A percentile compares a stretch with the other conserved stretches of the same genome.
Evolutionary conservation across 768 basidiomycete species (phyloP).

Genomic region (Boletus coccyginus): DNA sequence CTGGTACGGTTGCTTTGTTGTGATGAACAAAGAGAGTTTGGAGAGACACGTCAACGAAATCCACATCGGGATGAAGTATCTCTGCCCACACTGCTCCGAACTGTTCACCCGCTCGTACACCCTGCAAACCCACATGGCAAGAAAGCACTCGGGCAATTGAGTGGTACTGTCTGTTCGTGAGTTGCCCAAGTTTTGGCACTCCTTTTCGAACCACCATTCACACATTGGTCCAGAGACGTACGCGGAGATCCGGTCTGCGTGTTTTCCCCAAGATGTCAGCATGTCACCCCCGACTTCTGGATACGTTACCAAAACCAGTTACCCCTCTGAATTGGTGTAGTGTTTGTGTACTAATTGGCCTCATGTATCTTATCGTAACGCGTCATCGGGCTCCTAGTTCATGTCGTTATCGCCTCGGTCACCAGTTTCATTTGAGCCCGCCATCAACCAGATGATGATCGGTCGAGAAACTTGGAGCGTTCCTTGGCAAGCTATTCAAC

Average conservation of each 20-base stretch:
- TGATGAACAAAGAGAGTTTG: constrained; percentile 30
- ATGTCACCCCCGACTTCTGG: background rate
- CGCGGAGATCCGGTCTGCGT: background rate
- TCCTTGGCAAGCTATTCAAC: constrained; percentile 23
- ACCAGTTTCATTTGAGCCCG: background rate
- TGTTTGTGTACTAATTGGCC: constrained; percentile 2
- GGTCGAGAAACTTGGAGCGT: constrained; percentile 1
- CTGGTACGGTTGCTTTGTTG: constrained; percentile 18
- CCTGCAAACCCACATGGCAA: constrained; percentile 9
- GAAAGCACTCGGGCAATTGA: constrained; percentile 9
- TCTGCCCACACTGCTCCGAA: constrained; percentile 19
- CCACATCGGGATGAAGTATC: constrained; percentile 18
- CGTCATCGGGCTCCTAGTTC: background rate
- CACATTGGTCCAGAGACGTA: background rate
- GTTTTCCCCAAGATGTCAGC: background rate
- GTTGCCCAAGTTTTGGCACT: background rate
- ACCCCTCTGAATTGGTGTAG: background rate
- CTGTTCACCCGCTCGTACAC: constrained; percentile 29
- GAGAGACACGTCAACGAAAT: constrained; percentile 25
- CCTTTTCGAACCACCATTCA: background rate
- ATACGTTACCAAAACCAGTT: background rate
- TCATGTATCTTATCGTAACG: constrained; percentile 2
- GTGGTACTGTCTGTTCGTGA: background rate
- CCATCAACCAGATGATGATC: background rate
- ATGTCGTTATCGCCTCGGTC: constrained; percentile 2